A percentile compares a stretch with the other conserved stretches of the same genome.
phyloP scores from a whole-genome alignment of 1,139 yeast species.

The Saccharomycopsis hybrid region DNA sequence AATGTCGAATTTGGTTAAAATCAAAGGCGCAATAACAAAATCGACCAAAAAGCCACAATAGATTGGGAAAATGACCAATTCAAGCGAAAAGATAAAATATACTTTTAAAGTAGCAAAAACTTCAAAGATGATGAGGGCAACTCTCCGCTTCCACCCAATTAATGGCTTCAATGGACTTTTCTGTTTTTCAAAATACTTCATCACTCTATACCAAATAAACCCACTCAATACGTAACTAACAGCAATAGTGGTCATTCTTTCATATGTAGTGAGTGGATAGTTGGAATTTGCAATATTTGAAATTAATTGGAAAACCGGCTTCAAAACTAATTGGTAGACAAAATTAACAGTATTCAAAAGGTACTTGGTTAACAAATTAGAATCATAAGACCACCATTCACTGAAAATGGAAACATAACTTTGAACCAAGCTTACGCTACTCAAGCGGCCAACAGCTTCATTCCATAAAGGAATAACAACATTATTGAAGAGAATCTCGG shows the following conservation, averaged over 20 bases:
- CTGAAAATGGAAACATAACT: no score
- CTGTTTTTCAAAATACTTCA: constrained; percentile 32
- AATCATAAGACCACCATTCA: neutral
- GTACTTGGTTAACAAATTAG: neutral
- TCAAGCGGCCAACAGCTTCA: no score
- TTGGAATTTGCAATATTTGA: constrained; percentile 26
- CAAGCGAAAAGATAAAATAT: constrained; percentile 66
- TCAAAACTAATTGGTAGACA: constrained; percentile 5
- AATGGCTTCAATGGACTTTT: constrained; percentile 38
- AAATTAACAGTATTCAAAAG: constrained; percentile 1
- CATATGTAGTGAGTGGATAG: constrained; percentile 27
- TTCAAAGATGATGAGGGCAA: constrained; percentile 50
- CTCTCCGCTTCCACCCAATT: constrained; percentile 40
- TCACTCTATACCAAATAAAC: constrained; percentile 29
- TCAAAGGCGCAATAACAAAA: constrained; percentile 55
- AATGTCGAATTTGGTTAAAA: constrained; percentile 25
- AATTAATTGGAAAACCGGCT: constrained; percentile 26
- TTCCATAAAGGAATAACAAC: no score
- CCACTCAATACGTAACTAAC: constrained; percentile 38
- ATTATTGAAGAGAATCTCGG: neutral
- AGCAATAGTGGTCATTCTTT: constrained; percentile 30
- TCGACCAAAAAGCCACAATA: constrained; percentile 80
- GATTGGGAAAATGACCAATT: constrained; percentile 76
- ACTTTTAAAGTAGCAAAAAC: constrained; percentile 64
- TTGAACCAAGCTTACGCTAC: no score